Evolutionary conservation across 495 filamentous ascomycete species (phyloP).

Genomic region (Niebla homalea): DNA sequence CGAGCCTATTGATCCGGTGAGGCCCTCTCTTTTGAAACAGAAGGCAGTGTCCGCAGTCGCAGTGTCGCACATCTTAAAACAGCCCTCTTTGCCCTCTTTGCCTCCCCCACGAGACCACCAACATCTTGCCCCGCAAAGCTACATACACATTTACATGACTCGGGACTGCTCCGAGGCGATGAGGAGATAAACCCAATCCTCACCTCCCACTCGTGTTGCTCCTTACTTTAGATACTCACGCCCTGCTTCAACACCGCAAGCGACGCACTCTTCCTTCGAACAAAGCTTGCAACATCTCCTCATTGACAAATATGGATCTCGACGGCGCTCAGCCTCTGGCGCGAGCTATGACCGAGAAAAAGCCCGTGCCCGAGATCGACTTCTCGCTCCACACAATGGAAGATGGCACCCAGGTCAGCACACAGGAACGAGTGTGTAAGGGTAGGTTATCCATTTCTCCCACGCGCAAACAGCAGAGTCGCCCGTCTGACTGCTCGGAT

Average conservation of each 20-base stretch:
- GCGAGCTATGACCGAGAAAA: constrained; percentile 82
- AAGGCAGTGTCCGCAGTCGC: too few species aligned
- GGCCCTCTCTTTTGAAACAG: too few species aligned
- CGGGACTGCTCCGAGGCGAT: too few species aligned
- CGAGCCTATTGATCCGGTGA: too few species aligned
- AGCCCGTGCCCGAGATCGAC: constrained; percentile 91
- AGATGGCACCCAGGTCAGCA: constrained; percentile 89
- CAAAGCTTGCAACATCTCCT: not conserved
- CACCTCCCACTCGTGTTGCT: too few species aligned
- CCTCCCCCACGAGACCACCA: too few species aligned
- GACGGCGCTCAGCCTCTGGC: constrained; percentile 5
- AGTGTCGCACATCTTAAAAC: too few species aligned
- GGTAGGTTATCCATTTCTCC: constrained; percentile 39
- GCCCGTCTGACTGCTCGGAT: not conserved
- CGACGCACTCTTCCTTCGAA: not conserved
- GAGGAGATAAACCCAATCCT: too few species aligned
- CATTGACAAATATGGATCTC: not conserved
- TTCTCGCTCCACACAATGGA: constrained; percentile 97
- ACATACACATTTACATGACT: too few species aligned
- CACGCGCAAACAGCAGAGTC: constrained; percentile 6
- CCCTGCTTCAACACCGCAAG: not conserved
- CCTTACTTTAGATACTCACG: not conserved
- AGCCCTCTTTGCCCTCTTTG: too few species aligned
- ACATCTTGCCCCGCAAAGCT: too few species aligned
- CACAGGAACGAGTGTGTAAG: constrained; percentile 90